Conservation (phyloP, 768 basidiomycete genomes). For the Gloeopeniophorella convolvens region DNA sequence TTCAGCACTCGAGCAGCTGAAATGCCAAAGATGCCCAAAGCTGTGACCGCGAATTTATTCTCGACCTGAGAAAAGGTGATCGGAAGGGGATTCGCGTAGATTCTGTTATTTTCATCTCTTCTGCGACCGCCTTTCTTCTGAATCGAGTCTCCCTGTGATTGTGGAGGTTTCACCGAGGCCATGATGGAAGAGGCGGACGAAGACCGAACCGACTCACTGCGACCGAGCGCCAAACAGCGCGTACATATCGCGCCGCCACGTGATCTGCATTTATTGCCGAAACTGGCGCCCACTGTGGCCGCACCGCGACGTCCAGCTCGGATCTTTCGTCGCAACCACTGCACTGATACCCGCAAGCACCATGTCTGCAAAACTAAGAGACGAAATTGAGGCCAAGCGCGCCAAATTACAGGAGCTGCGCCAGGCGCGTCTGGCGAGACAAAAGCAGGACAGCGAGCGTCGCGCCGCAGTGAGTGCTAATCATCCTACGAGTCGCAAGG, state of each 20-base stretch:
- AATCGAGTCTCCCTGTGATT: not conserved
- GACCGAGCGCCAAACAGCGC: conserved; percentile 19
- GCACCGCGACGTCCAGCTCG: too few species aligned
- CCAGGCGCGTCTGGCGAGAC: conserved; percentile 66
- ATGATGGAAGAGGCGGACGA: conserved; percentile 25
- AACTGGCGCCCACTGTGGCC: too few species aligned
- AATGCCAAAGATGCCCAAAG: conserved; percentile 41
- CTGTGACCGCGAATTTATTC: conserved; percentile 34
- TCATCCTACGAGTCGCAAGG: conserved; percentile 31
- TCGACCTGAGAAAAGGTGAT: conserved; percentile 40
- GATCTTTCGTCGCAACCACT: too few species aligned
- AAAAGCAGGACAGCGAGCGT: conserved; percentile 49
- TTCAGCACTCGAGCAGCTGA: conserved; percentile 55
- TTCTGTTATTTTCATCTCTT: conserved; percentile 56
- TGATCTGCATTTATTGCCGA: too few species aligned
- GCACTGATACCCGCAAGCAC: too few species aligned
- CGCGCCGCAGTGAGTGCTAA: conserved; percentile 35
- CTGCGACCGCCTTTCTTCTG: conserved; percentile 45
- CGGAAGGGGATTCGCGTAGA: conserved; percentile 71
- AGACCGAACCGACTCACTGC: not conserved
- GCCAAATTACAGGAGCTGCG: conserved; percentile 82
- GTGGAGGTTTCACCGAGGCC: conserved; percentile 29
- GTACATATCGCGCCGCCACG: conserved; percentile 18
- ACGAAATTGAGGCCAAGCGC: conserved; percentile 88
- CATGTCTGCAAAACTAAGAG: conserved; percentile 65